Evolutionary conservation across 352 stramenopile species (phyloP).

Genomic region (Pythium plurisporium): DNA sequence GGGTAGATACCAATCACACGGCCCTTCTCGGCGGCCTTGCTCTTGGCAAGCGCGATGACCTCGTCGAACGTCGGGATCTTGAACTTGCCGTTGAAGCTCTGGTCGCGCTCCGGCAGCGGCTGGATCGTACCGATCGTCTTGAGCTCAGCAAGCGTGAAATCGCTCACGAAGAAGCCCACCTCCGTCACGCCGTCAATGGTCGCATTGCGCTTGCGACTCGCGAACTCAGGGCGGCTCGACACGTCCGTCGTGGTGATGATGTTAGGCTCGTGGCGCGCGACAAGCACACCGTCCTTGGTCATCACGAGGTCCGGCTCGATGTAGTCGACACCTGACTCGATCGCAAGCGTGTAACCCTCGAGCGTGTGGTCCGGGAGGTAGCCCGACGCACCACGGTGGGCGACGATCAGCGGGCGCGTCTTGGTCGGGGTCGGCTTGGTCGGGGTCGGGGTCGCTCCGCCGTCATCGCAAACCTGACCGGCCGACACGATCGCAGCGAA

Average conservation of each 20-base stretch:
- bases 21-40: constrained; percentile 50
- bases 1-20: constrained; percentile 81
- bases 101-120: constrained; percentile 67
- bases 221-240: constrained; percentile 64
- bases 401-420: constrained; percentile 57
- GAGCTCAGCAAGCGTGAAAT: constrained; percentile 91
- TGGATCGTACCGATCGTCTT: constrained; percentile 83
- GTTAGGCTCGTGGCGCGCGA: constrained; percentile 86
- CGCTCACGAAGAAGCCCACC: constrained; percentile 82
- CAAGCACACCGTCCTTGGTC: constrained; percentile 78
- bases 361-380: constrained; percentile 91
- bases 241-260: constrained; percentile 90
- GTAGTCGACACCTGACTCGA: constrained; percentile 88
- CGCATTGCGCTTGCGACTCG: constrained; percentile 49
- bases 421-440: constrained; percentile 19
- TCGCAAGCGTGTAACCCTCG: constrained; percentile 83
- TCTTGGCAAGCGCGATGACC: constrained; percentile 78
- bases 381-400: constrained; percentile 83
- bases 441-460: constrained; percentile 18
- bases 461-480: constrained; percentile 31
- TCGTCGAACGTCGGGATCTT: constrained; percentile 87
- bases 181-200: constrained; percentile 51
- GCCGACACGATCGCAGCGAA: constrained; percentile 26
- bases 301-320: constrained; percentile 91
- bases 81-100: constrained; percentile 81